Evolutionary conservation across 805 yeast species (phyloP), one percentile per base, ranked within the genome.

Genomic region (Kregervanrija pseudodelftensis): DNA sequence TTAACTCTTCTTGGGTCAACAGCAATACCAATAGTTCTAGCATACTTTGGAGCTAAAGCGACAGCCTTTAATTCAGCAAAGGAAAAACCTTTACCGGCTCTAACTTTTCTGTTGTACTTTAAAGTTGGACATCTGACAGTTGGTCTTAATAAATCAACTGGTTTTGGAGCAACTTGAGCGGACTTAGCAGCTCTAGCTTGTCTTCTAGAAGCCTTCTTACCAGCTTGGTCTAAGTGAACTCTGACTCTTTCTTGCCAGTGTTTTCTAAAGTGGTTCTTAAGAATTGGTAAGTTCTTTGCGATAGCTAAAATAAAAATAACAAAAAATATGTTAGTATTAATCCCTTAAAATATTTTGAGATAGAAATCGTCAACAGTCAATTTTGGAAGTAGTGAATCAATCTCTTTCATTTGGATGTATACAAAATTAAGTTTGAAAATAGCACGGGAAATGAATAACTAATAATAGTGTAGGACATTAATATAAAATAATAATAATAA

Each of bases 191-290:
- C 84, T 78, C 99, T 88, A 60, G 96, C 85, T 60, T 76, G 78
- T 79, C 99, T 85, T 84, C 99, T 89, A 58, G 95, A 82, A 68
- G 77, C 89, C 84, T 93, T 93, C 84, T 91, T 89, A 74, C 99
- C 99, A 69, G 99, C 96, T 82, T 93, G 99, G 91, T 93, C 97
- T 72, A 93, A 85, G 89, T 95, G 99, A 67, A 88, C 96, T 74
- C 80, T 87, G 82, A 93, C 99, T 71, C 98, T 87, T 77, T 88
- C 95, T 80, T 93, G 98, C 99, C 99, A 93, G 95, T 91, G 91
- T 87, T 91, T 91, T 82, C 97, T 85, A 95, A 91, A 91, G 82
- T 93, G 99, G 85, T 91, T 91, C 85, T 87, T 88, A 82, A 87
- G 85, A 79, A 91, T 79, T 81, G 98, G 96, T 80, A 89, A 82